Evolutionary conservation across 148 eudicot genomes (phyloP), one percentile per base, ranked within the genome.

Genomic region (Rhododendron kiyosumense): DNA sequence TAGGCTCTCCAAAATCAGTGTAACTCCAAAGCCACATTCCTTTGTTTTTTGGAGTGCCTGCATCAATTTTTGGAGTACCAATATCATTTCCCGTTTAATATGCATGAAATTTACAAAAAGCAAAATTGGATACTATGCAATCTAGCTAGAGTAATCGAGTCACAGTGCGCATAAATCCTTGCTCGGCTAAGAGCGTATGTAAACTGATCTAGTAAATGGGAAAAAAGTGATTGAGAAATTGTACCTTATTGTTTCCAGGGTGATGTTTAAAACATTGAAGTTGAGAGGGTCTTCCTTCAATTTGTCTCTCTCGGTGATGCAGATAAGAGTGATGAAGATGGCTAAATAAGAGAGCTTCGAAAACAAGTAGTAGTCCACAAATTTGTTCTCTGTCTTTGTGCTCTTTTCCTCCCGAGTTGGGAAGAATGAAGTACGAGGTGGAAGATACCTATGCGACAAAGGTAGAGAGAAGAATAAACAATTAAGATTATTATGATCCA

Each of bases 221-320:
- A 75, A 69, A 28, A 28, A 82, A 82, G 9, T 12, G 41, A 0
- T 30, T 24, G 34, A 18, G 45, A 46, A 45, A 2, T 38, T 7
- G 73, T 61, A 93, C 98, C 98, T 94, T 8, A 93, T 81, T 26
- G 93, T 95, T 87, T 96, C 98, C 10, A 96, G 46, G 4, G 91
- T 88, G 73, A 96, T 91, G 89, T 89, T 94, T 48, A 94, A 54
- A 67, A 93, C 91, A 83, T 86, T 94, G 90, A 94, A 94, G 85
- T 96, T 94, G 88, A 92, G 92, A 61, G 98, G 98, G 83, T 96
- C 96, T 36, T 92, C 89, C 83, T 84, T 87, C 75, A 96, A 82
- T 51, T 86, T 91, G 13, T 92, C 46, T 79, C 92, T 92, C 89
- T 96, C 98, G 0, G 92, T 88, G 49, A 96, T 89, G 85, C 98